Evolutionary conservation across 2,329 filamentous ascomycete species (phyloP), one percentile per base, ranked within the genome.

Genomic region (Apiospora pterosperma): DNA sequence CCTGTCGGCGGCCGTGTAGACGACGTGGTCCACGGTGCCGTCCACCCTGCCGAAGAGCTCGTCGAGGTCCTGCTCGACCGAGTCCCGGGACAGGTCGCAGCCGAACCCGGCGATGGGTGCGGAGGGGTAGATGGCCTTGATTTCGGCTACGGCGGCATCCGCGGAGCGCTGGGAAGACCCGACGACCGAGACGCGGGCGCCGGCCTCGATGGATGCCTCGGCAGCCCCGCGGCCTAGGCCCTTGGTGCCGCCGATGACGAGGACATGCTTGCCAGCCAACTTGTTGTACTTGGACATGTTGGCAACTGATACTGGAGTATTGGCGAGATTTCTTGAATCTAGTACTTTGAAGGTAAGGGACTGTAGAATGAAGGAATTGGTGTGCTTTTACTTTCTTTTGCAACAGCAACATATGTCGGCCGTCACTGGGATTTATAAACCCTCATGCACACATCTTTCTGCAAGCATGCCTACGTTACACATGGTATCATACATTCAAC

Each of bases 221-320:
- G 70, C 72, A 1, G 74, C 69, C 19, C 69, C 73, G 4, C 71
- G 72, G 31, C 73, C 73, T 63, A 75, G 74, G 16, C 72, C 73
- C 23, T 61, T 67, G 42, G 63, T 66, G 12, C 72, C 73, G 61
- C 73, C 73, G 67, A 75, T 72, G 28, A 74, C 70, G 69, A 74
- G 67, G 44, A 75, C 65, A 65, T 75, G 73, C 67, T 73, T 73
- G 42, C 68, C 70, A 5, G 68, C 70, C 62, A 75, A 72, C 52
- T 74, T 74, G 70, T 74, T 74, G 67, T 69, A 73, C 58, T 74
- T 74, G 55, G 71, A 67, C 72, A 74, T 75, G 62, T 12, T 55
- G 48, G 3, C 31, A n/a, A n/a, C 19, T 28, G 23, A 34, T n/a
- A n/a, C n/a, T 21, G 28, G 19, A 8, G 16, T 34, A 5, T 12